Evolutionary conservation across 345 rosid species (phyloP).

Genomic region (Citrus medica): DNA sequence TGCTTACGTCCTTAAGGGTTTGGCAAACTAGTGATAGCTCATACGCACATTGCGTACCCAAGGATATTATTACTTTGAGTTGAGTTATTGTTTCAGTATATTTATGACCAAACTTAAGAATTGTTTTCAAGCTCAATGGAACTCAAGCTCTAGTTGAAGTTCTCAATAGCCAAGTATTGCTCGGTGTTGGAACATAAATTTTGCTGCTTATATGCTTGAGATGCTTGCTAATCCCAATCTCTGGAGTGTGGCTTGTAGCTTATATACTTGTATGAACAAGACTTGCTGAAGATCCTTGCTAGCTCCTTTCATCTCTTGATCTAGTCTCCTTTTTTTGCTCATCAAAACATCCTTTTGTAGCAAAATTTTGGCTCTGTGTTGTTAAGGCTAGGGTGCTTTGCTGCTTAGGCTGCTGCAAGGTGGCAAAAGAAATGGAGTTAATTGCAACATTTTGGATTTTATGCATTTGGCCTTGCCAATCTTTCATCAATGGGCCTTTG

Average conservation of each 20-base stretch:
- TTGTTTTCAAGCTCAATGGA: not conserved
- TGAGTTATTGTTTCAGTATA: not conserved
- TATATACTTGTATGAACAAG: too few species aligned
- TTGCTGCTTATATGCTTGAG: not conserved
- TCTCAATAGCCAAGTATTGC: not conserved
- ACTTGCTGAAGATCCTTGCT: not conserved
- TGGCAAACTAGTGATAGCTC: not conserved
- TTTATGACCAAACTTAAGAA: not conserved
- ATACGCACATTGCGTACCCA: not conserved
- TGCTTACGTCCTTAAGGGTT: not conserved
- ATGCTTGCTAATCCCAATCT: not conserved
- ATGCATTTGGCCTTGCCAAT: not conserved
- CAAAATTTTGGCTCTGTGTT: not conserved
- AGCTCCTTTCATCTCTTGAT: not conserved
- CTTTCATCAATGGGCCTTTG: not conserved
- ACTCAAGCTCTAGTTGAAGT: not conserved
- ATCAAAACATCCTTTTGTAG: not conserved
- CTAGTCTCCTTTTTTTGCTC: not conserved
- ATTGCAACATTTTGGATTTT: not conserved
- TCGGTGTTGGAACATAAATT: not conserved
- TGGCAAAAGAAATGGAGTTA: not conserved
- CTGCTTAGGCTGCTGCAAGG: not conserved
- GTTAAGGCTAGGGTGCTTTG: not conserved
- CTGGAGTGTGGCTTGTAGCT: not conserved
- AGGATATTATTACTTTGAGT: not conserved